Base-by-base conservation (phyloP, 2,329 filamentous ascomycete genomes). In the Diaporthe sp. region DNA sequence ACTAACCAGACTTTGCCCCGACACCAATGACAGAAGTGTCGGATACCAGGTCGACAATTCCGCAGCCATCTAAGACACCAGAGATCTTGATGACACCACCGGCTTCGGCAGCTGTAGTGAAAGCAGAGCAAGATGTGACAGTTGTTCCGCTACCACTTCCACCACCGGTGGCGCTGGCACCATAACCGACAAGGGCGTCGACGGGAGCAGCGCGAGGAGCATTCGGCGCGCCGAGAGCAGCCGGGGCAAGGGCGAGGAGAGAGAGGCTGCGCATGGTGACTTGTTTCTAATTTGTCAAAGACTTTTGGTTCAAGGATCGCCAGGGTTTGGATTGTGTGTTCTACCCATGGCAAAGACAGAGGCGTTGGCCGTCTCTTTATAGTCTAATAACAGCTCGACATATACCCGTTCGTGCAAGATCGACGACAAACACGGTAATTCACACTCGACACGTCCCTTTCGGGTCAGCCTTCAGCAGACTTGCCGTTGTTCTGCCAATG, bases 11-110 rank as follows among this genome's bases (percentile, higher is more conserved):
- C 67, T 82, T 83, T 53, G 84, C 83, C 70, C 87, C 85, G 74
- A 87, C 84, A 74, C 89, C 89, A 72, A 90, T 83, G 77, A 91
- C 83, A 31, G 86, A 87, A 75, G 88, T 91, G 83, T 88, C 86
- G 75, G 85, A 85, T 72, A 82, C 81, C 53, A 90, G 81, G 76
- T 86, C 84, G 76, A 90, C 81, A 68, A 87, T 83, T 46, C 80
- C 84, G 62, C 82, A 84, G 62, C 84, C 85, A 53, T 80, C 81
- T 73, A 89, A 84, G 51, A 83, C 83, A 34, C 88, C 87, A 22
- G 84, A 85, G 78, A 90, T 81, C 74, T 85, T 84, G 74, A 89
- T 84, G 60, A 90, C 87, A 57, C 84, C 84, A 22, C 85, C 83
- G 25, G 79, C 79, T 10, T 79, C 78, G 53, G 84, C 82, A 55